Conservation (phyloP, 2,329 filamentous ascomycete genomes). For the Basipetospora chlamydospora region DNA sequence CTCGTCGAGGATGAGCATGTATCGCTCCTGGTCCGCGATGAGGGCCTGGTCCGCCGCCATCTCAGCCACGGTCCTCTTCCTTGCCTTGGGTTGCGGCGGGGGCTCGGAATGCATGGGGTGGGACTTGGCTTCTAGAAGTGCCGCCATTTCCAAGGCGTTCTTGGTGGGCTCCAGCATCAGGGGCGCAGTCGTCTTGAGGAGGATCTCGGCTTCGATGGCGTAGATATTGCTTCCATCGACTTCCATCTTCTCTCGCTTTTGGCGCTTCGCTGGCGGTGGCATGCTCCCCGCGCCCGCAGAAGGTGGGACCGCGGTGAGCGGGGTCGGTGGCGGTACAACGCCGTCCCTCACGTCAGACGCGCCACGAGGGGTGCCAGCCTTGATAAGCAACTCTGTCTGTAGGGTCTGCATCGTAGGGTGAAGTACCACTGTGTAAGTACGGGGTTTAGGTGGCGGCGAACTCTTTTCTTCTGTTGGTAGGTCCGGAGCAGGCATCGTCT, state of each 20-base stretch:
- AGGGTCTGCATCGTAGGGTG: slow-evolving; percentile 68
- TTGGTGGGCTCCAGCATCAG: slow-evolving; percentile 66
- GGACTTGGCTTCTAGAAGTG: slow-evolving; percentile 54
- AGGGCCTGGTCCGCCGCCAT: slow-evolving; percentile 89
- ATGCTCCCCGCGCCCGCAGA: slow-evolving; percentile 46
- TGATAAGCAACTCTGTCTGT: slow-evolving; percentile 52
- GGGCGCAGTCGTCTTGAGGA: slow-evolving; percentile 58
- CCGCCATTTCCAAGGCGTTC: slow-evolving; percentile 52
- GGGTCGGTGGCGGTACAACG: slow-evolving; percentile 48
- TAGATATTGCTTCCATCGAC: slow-evolving; percentile 61
- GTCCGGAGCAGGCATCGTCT: slow-evolving; percentile 39
- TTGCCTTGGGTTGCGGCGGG: slow-evolving; percentile 70
- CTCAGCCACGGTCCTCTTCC: slow-evolving; percentile 89
- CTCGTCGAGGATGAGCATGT: slow-evolving; percentile 87
- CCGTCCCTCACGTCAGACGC: slow-evolving; percentile 14
- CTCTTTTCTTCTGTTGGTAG: slow-evolving; percentile 23
- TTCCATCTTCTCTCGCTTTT: slow-evolving; percentile 59
- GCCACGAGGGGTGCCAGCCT: slow-evolving; percentile 2
- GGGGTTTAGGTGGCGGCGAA: slow-evolving; percentile 40
- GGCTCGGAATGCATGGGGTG: slow-evolving; percentile 65
- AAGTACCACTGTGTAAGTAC: slow-evolving; percentile 64
- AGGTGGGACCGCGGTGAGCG: slow-evolving; percentile 41
- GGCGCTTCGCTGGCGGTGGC: slow-evolving; percentile 48
- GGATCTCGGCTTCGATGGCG: slow-evolving; percentile 61
- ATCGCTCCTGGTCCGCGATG: slow-evolving; percentile 76